Conservation (phyloP, 306 rosid species). For the Acacia confusa region DNA sequence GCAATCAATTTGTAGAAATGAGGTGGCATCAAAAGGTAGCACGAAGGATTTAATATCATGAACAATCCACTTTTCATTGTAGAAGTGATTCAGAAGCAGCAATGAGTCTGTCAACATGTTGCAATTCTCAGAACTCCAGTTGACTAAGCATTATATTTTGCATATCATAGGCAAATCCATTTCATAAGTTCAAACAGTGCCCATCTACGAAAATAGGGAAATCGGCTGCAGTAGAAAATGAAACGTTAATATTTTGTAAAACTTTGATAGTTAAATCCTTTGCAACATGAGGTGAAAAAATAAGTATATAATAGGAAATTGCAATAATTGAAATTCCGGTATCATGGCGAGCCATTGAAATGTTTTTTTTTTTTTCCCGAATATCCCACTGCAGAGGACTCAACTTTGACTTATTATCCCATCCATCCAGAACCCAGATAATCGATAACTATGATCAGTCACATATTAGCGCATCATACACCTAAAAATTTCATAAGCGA, state of each 20-base stretch:
- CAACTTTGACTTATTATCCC: slow-evolving; percentile 6
- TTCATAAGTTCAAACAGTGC: slow-evolving; percentile 33
- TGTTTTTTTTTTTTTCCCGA: neutral
- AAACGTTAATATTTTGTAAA: slow-evolving; percentile 8
- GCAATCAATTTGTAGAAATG: slow-evolving; percentile 45
- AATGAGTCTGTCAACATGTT: slow-evolving; percentile 50
- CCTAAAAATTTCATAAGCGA: neutral
- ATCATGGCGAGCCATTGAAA: slow-evolving; percentile 3
- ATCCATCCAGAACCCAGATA: slow-evolving; percentile 25
- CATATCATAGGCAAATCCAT: slow-evolving; percentile 35
- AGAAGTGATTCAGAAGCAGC: slow-evolving; percentile 39
- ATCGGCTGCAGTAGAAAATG: slow-evolving; percentile 44
- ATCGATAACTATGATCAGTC: slow-evolving; percentile 1
- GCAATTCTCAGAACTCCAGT: slow-evolving; percentile 50
- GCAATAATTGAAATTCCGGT: neutral
- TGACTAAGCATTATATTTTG: slow-evolving; percentile 36
- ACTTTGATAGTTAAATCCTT: neutral
- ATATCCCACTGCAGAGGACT: slow-evolving; percentile 1
- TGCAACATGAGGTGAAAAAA: neutral
- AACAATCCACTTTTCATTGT: slow-evolving; percentile 51
- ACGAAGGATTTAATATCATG: slow-evolving; percentile 45
- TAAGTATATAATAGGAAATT: neutral
- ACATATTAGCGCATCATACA: neutral
- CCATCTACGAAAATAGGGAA: slow-evolving; percentile 32
- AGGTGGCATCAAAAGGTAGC: slow-evolving; percentile 40